Conservation (phyloP, 371 early-diverging fungal genomes). For the Apophysomyces ossiformis region DNA sequence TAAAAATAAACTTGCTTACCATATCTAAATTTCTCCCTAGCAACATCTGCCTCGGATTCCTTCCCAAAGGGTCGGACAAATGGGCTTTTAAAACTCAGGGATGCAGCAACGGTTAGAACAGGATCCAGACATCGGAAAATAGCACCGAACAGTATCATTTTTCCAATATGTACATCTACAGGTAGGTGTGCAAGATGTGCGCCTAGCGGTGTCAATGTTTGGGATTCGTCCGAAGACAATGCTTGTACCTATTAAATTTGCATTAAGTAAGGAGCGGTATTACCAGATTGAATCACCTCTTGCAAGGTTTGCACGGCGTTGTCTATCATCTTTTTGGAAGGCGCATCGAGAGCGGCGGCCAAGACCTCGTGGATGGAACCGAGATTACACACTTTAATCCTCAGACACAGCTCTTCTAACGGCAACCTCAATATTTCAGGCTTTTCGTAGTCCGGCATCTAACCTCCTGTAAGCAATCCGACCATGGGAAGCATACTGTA, state of each 20-base stretch:
- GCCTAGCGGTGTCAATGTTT: conserved; percentile 88
- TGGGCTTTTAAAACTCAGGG: conserved; percentile 71
- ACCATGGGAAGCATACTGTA: not conserved
- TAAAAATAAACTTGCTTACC: conserved; percentile 16
- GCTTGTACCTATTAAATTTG: conserved; percentile 44
- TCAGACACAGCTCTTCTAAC: conserved; percentile 79
- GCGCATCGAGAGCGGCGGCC: conserved; percentile 76
- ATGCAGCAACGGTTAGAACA: conserved; percentile 81
- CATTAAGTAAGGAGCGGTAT: not conserved
- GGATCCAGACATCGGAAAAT: conserved; percentile 85
- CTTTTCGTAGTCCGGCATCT: conserved; percentile 68
- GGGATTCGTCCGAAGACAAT: conserved; percentile 39
- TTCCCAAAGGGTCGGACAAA: conserved; percentile 79
- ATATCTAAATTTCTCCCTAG: conserved; percentile 52
- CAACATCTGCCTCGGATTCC: conserved; percentile 61
- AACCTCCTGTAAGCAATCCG: not conserved
- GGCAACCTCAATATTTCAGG: conserved; percentile 87
- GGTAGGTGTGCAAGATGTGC: conserved; percentile 85
- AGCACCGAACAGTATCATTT: conserved; percentile 84
- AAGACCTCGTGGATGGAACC: conserved; percentile 66
- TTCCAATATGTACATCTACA: conserved; percentile 87
- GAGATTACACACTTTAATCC: conserved; percentile 72
- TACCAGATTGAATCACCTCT: conserved; percentile 39
- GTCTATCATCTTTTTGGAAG: conserved; percentile 68
- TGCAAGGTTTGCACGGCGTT: conserved; percentile 66